A percentile compares a stretch with the other conserved stretches of the same genome.
phyloP scores from a whole-genome alignment of 176 grass and related monocot genomes.

The Stipa capillata region DNA sequence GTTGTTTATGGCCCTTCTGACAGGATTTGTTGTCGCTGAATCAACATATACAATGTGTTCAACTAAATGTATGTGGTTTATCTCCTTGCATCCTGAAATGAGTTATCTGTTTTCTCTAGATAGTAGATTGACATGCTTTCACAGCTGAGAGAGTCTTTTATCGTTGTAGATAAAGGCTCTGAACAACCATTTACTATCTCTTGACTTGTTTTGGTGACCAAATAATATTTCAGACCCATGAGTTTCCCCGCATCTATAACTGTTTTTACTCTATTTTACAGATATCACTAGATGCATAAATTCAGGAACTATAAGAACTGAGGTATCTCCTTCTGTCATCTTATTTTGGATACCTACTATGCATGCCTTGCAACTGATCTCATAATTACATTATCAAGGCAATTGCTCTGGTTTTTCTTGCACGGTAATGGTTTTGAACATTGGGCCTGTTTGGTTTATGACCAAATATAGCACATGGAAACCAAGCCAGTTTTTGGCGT shows the following conservation, averaged over 20 bases:
- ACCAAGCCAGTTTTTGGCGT: no score
- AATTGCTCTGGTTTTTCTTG: background rate
- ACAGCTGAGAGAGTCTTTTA: background rate
- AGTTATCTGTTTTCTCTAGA: background rate
- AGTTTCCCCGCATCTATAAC: background rate
- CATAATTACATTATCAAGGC: background rate
- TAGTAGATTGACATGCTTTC: background rate
- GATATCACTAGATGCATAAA: conserved; percentile 74
- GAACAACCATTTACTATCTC: background rate
- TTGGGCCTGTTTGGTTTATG: background rate
- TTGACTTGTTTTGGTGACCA: background rate
- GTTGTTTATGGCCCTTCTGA: conserved; percentile 82
- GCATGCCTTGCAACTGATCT: background rate
- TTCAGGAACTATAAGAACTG: conserved; percentile 49
- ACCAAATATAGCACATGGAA: background rate
- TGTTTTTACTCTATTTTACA: conserved; percentile 36
- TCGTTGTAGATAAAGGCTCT: background rate
- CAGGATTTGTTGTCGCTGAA: conserved; percentile 90
- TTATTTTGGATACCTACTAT: conserved; percentile 8
- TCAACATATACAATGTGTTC: conserved; percentile 93
- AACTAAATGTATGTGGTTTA: conserved; percentile 62
- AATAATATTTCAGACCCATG: background rate
- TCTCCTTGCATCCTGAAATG: conserved; percentile 19
- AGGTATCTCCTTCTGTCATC: conserved; percentile 49
- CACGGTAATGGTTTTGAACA: background rate